A percentile compares a stretch with the other conserved stretches of the same genome.
Evolutionary conservation across 2,329 filamentous ascomycete species (phyloP).

Genomic region (Nannizziopsis arthrosporioides): DNA sequence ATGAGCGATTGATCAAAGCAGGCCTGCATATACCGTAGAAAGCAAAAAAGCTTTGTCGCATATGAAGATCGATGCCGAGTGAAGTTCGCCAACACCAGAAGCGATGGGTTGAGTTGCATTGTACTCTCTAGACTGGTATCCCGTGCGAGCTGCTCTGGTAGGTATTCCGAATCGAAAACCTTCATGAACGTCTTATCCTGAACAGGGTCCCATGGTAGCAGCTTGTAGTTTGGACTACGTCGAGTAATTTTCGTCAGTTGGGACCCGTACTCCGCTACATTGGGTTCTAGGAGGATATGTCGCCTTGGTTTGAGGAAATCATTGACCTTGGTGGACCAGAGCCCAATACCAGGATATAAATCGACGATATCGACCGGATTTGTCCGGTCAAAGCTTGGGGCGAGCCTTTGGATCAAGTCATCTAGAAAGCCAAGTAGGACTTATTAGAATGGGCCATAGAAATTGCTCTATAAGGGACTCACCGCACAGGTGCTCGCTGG

Average conservation of each 20-base stretch:
- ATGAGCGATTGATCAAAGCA: constrained; percentile 51
- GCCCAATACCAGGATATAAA: constrained; percentile 64
- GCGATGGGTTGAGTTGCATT: constrained; percentile 52
- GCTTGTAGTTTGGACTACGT: constrained; percentile 36
- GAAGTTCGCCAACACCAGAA: constrained; percentile 63
- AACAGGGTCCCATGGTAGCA: constrained; percentile 46
- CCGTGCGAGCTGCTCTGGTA: constrained; percentile 42
- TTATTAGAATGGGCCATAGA: background rate
- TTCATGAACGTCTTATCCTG: constrained; percentile 45
- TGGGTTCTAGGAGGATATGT: constrained; percentile 73
- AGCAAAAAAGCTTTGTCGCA: constrained; percentile 44
- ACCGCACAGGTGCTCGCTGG: constrained; percentile 28
- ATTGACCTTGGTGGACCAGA: constrained; percentile 71
- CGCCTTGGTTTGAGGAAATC: constrained; percentile 62
- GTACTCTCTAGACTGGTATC: constrained; percentile 31
- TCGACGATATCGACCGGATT: constrained; percentile 76
- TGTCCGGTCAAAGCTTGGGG: constrained; percentile 55
- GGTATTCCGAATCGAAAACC: constrained; percentile 29
- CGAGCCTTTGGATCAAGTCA: constrained; percentile 59
- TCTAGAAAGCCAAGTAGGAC: constrained; percentile 33
- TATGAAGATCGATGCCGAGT: constrained; percentile 45
- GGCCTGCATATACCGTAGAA: constrained; percentile 50
- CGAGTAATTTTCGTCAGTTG: constrained; percentile 50
- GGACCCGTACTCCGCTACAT: constrained; percentile 45
- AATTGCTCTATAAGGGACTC: constrained; percentile 11